phyloP scores from a whole-genome alignment of 495 filamentous ascomycete species.

The Tuber indicum region DNA sequence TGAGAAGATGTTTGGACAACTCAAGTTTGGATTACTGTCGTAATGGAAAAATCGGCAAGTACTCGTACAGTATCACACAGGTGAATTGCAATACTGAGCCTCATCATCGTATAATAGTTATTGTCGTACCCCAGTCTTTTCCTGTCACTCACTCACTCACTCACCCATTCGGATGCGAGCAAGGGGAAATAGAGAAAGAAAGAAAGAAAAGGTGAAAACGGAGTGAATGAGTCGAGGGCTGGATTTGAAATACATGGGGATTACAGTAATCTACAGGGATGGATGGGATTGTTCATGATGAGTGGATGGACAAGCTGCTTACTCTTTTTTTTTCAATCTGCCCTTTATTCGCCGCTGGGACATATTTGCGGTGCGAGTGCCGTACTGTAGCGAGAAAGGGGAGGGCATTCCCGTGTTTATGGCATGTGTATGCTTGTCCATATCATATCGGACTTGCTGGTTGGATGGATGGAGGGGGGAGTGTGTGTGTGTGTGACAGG shows the following conservation, averaged over 20 bases:
- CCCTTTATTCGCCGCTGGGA: background rate
- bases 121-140: background rate
- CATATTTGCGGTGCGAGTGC: background rate
- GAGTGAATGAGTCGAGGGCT: background rate
- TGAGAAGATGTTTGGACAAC: background rate
- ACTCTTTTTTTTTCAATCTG: background rate
- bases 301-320: background rate
- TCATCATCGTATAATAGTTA: background rate
- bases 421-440: constrained; percentile 15
- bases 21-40: background rate
- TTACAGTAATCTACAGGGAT: background rate
- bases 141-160: background rate
- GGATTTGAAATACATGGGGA: background rate
- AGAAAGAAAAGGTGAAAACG: no score
- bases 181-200: background rate
- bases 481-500: constrained; percentile 9
- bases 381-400: constrained; percentile 16
- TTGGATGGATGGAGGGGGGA: background rate
- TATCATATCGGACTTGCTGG: background rate
- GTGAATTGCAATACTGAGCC: background rate
- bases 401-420: constrained; percentile 11
- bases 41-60: background rate
- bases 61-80: background rate
- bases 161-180: background rate
- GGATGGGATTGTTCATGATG: background rate